Evolutionary conservation across 768 basidiomycete genomes (phyloP), one percentile per base, ranked within the genome.

Genomic region (Tulasnella sp.): DNA sequence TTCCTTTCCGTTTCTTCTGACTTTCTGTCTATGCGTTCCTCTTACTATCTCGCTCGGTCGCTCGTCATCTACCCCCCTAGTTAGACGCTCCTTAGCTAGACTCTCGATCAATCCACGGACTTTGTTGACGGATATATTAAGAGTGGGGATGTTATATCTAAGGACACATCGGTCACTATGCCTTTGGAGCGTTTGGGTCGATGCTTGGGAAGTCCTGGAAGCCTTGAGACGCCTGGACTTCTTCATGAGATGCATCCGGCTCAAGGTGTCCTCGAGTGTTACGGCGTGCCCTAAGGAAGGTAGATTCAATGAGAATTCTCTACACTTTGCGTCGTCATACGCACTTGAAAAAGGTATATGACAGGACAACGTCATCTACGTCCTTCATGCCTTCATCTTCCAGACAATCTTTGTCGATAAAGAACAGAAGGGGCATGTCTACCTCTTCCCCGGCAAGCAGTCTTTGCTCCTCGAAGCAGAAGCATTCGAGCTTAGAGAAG

Each of bases 401-500:
- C 50, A 97, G 88, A 78, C 98, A 92, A 85, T 99, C 98, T 82
- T 96, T 94, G 88, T 99, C 98, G 83, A 99, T 97, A 88, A 99
- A 99, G 88, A 99, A 99, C 79, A 99, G 90, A 28, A 99, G 89
- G 3, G 98, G 98, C 90, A 99, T 95, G 86, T 99, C 98, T 46
- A 99, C 94, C 86, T 98, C 96, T 87, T 99, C 98, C 41, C 93
- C 93, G 0, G 97, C 96, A 37, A 98, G 88, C 14, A 99, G 90
- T 83, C 93, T 94, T 86, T 99, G 98, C 85, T 99, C 98, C 85
- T 99, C 98, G 83, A 99, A 99, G 86, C 98, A 99, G 88, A 99
- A 99, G 83, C 98, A 99, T 86, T 99, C 98, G 18, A 99, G 96
- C 87, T 99, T 99, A 76, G 97, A 96, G 85, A 99, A 99, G 86